Percentiles rank a stretch among this genome's conserved stretches.
Evolutionary conservation across 345 rosid species (phyloP).

Genomic region (Salix udensis): DNA sequence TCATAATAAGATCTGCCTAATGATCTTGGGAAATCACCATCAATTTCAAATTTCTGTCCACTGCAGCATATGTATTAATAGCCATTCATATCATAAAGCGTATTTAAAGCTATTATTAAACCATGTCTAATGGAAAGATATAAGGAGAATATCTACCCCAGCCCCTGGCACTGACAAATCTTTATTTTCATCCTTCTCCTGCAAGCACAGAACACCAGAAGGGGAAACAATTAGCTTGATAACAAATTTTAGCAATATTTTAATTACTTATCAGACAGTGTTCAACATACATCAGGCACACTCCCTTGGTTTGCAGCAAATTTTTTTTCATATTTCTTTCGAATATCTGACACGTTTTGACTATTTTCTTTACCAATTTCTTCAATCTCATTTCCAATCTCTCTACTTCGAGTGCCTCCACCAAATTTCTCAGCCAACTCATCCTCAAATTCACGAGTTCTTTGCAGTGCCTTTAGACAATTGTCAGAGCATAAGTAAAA

Average conservation of each 20-base stretch:
- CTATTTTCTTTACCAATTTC: slow-evolving; percentile 71
- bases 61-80: background rate
- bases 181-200: slow-evolving; percentile 72
- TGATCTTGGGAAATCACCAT: background rate
- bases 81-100: background rate
- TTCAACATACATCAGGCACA: slow-evolving; percentile 45
- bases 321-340: slow-evolving; percentile 89
- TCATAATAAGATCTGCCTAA: background rate
- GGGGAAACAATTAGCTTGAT: slow-evolving; percentile 7
- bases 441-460: slow-evolving; percentile 94
- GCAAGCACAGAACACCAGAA: slow-evolving; percentile 24
- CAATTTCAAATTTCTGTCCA: background rate
- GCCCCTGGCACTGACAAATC: slow-evolving; percentile 88
- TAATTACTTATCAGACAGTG: background rate
- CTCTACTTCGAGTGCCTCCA: slow-evolving; percentile 60
- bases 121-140: background rate
- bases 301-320: slow-evolving; percentile 78
- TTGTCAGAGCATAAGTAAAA: slow-evolving; percentile 13
- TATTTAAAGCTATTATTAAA: background rate
- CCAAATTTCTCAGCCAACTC: slow-evolving; percentile 96
- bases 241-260: background rate
- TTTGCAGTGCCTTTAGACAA: slow-evolving; percentile 69
- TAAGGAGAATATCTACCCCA: slow-evolving; percentile 60
- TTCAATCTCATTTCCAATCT: slow-evolving; percentile 68
- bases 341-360: slow-evolving; percentile 75